These are phyloP conservation scores for Kurtzmaniella quercitrusa DNA, from an alignment of 1,139 yeast genomes.

Conservation along the genomic window DNA sequence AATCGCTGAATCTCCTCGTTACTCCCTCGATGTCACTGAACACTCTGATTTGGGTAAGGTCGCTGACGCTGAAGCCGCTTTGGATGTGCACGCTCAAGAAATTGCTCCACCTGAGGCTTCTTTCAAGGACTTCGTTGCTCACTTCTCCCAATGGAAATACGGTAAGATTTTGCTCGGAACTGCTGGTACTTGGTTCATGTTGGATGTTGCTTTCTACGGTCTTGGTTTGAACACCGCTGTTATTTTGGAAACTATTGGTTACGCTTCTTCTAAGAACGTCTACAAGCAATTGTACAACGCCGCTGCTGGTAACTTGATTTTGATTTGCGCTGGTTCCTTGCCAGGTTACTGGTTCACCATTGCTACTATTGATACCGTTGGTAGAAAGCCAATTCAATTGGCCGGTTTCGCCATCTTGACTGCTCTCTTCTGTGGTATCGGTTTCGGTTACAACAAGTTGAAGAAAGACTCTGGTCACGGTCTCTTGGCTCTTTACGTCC, in stretches of 20 bases:
- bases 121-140: slow-evolving; percentile 55
- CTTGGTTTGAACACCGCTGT: slow-evolving; percentile 74
- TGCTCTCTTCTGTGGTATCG: slow-evolving; percentile 63
- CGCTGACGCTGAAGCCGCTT: slow-evolving; percentile 50
- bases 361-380: slow-evolving; percentile 71
- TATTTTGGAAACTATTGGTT: slow-evolving; percentile 82
- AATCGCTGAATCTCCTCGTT: slow-evolving; percentile 92
- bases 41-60: slow-evolving; percentile 57
- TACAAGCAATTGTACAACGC: slow-evolving; percentile 65
- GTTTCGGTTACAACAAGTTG: slow-evolving; percentile 72
- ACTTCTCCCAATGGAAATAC: slow-evolving; percentile 86
- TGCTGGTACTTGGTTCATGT: slow-evolving; percentile 93
- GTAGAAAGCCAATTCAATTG: slow-evolving; percentile 79
- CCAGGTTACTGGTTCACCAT: slow-evolving; percentile 88
- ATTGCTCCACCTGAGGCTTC: slow-evolving; percentile 57
- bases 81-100: slow-evolving; percentile 43
- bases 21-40: slow-evolving; percentile 66
- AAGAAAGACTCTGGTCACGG: slow-evolving; percentile 45
- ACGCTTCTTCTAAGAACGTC: slow-evolving; percentile 58
- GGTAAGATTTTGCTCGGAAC: slow-evolving; percentile 86
- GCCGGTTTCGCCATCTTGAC: slow-evolving; percentile 71
- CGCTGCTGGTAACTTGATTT: slow-evolving; percentile 84
- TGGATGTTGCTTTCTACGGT: slow-evolving; percentile 95
- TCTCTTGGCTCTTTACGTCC: slow-evolving; percentile 66
- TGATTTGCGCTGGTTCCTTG: slow-evolving; percentile 86